These are phyloP conservation scores for Amylostereum areolatum DNA, from an alignment of 1,284 basidiomycete species.

Conservation along the genomic window DNA sequence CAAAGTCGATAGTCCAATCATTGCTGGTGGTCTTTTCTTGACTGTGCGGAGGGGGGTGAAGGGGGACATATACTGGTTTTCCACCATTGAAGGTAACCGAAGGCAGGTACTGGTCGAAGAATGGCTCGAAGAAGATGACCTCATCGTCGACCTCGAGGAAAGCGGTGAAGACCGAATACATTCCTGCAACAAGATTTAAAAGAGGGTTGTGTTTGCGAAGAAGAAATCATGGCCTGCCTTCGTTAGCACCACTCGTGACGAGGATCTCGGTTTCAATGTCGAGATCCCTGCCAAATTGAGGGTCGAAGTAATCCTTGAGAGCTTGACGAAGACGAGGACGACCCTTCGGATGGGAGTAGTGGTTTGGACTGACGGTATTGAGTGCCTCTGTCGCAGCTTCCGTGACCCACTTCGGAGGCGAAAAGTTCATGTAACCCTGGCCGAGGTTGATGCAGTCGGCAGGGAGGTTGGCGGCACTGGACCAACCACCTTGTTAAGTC, in stretches of 20 bases:
- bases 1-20: slow-evolving; percentile 85
- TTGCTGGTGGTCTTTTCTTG: slow-evolving; percentile 57
- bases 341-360: slow-evolving; percentile 90
- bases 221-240: slow-evolving; percentile 48
- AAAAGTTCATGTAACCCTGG: slow-evolving; percentile 92
- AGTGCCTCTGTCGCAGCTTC: slow-evolving; percentile 74
- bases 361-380: slow-evolving; percentile 64
- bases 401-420: slow-evolving; percentile 80
- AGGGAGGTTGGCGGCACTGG: slow-evolving; percentile 80
- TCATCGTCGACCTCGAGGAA: slow-evolving; percentile 90
- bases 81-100: slow-evolving; percentile 92
- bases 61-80: slow-evolving; percentile 89
- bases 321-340: slow-evolving; percentile 82
- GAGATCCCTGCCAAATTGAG: slow-evolving; percentile 67
- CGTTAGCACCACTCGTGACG: slow-evolving; percentile 94
- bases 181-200: slow-evolving; percentile 43
- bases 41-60: slow-evolving; percentile 70
- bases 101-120: slow-evolving; percentile 95
- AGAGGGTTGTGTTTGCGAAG: background rate
- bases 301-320: slow-evolving; percentile 73
- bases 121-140: slow-evolving; percentile 98
- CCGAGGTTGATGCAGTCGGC: slow-evolving; percentile 87
- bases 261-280: slow-evolving; percentile 87
- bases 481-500: no score
- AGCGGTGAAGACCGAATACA: slow-evolving; percentile 86